Evolutionary conservation across 495 filamentous ascomycete genomes (phyloP).

Genomic region (Penicillium parvum): DNA sequence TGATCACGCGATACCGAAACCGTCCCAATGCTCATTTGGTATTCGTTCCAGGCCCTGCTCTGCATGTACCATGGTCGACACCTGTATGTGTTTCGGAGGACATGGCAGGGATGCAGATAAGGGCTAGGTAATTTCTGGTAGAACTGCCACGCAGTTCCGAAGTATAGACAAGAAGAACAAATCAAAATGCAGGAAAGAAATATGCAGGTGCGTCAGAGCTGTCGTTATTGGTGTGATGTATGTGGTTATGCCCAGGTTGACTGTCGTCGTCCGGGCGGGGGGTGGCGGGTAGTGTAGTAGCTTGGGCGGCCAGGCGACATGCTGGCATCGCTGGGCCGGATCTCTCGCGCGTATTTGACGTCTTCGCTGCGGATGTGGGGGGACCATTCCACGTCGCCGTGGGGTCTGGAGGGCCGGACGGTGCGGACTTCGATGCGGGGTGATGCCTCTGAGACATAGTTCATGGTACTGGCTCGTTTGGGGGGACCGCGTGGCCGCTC

Average conservation of each 20-base stretch:
- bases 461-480: slow-evolving; percentile 18
- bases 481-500: slow-evolving; percentile 11
- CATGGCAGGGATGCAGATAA: not conserved
- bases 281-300: slow-evolving; percentile 14
- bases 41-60: not conserved
- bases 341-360: slow-evolving; percentile 17
- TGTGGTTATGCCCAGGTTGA: slow-evolving; percentile 22
- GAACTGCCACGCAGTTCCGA: slow-evolving; percentile 1
- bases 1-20: slow-evolving; percentile 10
- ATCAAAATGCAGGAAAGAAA: slow-evolving; percentile 8
- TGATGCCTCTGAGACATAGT: slow-evolving; percentile 6
- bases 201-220: slow-evolving; percentile 22
- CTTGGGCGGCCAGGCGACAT: slow-evolving; percentile 8
- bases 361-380: slow-evolving; percentile 10
- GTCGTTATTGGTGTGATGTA: slow-evolving; percentile 13
- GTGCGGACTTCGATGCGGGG: slow-evolving; percentile 18
- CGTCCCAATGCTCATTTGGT: slow-evolving; percentile 13
- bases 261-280: slow-evolving; percentile 22
- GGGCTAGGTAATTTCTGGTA: not conserved
- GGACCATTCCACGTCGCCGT: slow-evolving; percentile 19
- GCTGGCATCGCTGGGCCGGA: slow-evolving; percentile 13
- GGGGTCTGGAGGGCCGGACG: slow-evolving; percentile 12
- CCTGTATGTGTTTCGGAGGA: no score
- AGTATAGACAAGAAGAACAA: slow-evolving; percentile 16
- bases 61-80: no score